Evolutionary conservation across 225 moss, liverwort and hornwort genomes (phyloP), one percentile per base, ranked within the genome.

Genomic region (Bryoerythrophyllum caledonicum): DNA sequence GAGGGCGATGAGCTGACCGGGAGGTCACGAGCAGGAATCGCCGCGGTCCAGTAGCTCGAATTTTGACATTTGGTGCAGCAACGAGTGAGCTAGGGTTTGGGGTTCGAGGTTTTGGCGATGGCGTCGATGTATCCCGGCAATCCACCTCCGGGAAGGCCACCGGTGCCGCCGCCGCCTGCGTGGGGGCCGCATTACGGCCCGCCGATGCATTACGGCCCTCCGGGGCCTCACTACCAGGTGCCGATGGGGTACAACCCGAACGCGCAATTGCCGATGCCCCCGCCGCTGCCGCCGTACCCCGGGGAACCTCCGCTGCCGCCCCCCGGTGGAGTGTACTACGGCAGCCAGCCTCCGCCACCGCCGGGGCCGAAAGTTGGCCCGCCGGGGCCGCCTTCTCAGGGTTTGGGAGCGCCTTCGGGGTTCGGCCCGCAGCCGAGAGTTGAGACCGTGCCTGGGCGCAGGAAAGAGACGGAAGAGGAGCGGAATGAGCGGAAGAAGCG

Each of bases 401-500:
- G 77, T 13, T 69, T 75, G 19, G 48, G 48, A 17, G 69, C 28
- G 49, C 74, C 71, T 52, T 20, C 14, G 59, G 83, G 83, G 10
- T 80, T 78, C n/a, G 67, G 43, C 59, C 60, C 77, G 46, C 69
- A 54, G 52, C 67, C 61, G 11, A 48, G 70, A 57, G 53, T 46
- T 61, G 84, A 78, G 20, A n/a, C 75, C 9, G 67, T 85, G 63
- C 93, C 89, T 7, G 81, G 83, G 63, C 85, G 90, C 25, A 87
- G 91, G 76, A 80, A 86, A 63, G 99, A 99, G 79, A 99, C 93
- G 8, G 87, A 91, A 79, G 93, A 93, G 70, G 99, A 99, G 78
- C 76, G 99, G 60, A 90, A 90, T 66, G 95, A 93, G 77, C 75
- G 93, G 76, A 99, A 93, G 84, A 91, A 91, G 79, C 80, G 89